Conservation (phyloP, 176 grass and related monocot genomes). For the Lolium rigidum region DNA sequence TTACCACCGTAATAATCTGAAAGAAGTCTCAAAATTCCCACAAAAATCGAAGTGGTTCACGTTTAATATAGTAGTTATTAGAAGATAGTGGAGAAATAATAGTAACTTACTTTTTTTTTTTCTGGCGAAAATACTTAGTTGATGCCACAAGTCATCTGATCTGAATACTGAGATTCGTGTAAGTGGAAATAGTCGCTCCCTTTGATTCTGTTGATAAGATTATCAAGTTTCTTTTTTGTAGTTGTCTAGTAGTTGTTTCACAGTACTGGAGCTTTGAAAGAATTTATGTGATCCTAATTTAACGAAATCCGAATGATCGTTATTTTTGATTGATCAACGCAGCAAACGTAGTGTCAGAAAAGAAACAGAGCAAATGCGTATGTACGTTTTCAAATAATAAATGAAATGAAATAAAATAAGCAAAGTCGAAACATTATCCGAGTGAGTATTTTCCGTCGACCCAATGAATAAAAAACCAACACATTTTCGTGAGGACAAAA, state of each 20-base stretch:
- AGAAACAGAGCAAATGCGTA: background rate
- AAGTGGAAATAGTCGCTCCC: no score
- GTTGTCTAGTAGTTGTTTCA: no score
- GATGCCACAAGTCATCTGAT: no score
- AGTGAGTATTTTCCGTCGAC: background rate
- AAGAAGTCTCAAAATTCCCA: no score
- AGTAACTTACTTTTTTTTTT: no score
- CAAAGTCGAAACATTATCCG: background rate
- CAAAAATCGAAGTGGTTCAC: no score
- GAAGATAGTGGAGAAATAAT: no score
- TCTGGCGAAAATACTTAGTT: no score
- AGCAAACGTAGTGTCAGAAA: background rate
- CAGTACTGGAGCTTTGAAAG: background rate
- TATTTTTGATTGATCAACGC: background rate
- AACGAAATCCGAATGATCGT: background rate
- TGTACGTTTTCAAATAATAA: no score
- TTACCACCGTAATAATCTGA: no score
- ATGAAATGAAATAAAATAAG: background rate
- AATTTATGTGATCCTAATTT: background rate
- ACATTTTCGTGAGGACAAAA: background rate
- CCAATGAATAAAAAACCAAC: background rate
- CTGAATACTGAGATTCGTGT: no score
- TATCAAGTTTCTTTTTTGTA: background rate
- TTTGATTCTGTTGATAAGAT: background rate
- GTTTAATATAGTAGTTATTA: no score